Percentiles rank a stretch among this genome's conserved stretches.
Conservation (phyloP, 495 filamentous ascomycete genomes). For the Lasiosphaeria hispida region DNA sequence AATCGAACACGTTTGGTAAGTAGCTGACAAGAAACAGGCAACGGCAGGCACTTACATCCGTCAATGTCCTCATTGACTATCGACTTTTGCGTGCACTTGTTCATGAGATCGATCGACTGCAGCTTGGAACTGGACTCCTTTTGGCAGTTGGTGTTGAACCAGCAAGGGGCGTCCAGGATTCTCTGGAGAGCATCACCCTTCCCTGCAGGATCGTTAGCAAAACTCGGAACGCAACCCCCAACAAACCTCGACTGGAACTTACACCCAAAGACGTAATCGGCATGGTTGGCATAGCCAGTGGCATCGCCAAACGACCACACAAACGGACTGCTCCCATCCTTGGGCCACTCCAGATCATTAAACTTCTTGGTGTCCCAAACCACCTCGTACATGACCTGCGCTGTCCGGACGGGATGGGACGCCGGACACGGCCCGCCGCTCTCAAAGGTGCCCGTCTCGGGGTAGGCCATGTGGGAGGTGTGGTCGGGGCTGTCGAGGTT, state of each 20-base stretch:
- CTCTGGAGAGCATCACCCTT: constrained; percentile 26
- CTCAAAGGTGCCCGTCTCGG: constrained; percentile 14
- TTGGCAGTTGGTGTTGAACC: constrained; percentile 18
- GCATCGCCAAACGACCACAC: constrained; percentile 45
- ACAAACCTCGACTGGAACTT: background rate
- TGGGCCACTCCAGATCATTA: constrained; percentile 41
- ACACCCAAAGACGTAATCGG: constrained; percentile 41
- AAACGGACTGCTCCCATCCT: constrained; percentile 43
- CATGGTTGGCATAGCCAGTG: constrained; percentile 40
- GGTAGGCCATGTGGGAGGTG: constrained; percentile 40
- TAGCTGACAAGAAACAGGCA: background rate
- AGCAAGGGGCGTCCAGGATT: constrained; percentile 21
- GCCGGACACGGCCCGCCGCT: constrained; percentile 31
- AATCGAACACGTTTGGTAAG: background rate
- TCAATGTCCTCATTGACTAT: constrained; percentile 30
- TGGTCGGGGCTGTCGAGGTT: constrained; percentile 36
- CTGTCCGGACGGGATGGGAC: constrained; percentile 31
- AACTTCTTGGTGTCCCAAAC: constrained; percentile 39
- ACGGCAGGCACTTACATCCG: constrained; percentile 26
- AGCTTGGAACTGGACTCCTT: constrained; percentile 18
- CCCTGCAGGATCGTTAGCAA: constrained; percentile 22
- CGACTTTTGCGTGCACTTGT: constrained; percentile 28
- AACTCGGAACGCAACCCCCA: background rate
- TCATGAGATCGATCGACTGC: constrained; percentile 30
- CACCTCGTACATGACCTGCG: constrained; percentile 43